A percentile compares a stretch with the other conserved stretches of the same genome.
Conservation (phyloP, 2,329 filamentous ascomycete species). For the Nemania bipapillata region DNA sequence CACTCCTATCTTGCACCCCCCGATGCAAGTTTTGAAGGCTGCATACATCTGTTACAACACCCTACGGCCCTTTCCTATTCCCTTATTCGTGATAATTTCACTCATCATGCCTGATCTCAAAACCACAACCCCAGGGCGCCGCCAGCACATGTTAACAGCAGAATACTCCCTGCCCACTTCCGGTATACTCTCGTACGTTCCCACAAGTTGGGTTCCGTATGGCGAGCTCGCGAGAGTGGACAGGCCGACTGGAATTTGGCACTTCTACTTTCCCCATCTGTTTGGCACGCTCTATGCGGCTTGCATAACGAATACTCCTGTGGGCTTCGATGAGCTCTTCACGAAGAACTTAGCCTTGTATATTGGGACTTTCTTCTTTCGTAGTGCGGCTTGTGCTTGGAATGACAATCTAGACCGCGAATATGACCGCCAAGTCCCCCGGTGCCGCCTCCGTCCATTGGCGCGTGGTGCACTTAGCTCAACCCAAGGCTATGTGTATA, state of each 20-base stretch:
- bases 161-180: constrained; percentile 1
- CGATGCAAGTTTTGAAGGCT: too few species aligned
- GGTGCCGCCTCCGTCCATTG: constrained; percentile 62
- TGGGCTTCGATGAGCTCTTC: neutral
- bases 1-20: too few species aligned
- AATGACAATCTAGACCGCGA: constrained; percentile 67
- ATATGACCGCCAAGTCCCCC: constrained; percentile 62
- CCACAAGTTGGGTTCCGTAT: neutral
- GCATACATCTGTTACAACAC: too few species aligned
- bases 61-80: too few species aligned
- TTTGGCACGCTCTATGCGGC: constrained; percentile 9
- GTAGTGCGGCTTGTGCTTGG: constrained; percentile 62
- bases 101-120: too few species aligned
- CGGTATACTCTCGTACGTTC: constrained; percentile 1
- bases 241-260: neutral
- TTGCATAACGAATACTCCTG: too few species aligned
- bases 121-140: too few species aligned
- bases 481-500: constrained; percentile 31
- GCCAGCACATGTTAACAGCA: too few species aligned
- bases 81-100: too few species aligned
- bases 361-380: constrained; percentile 52
- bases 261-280: constrained; percentile 16
- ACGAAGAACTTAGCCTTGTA: neutral
- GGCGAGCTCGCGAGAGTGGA: constrained; percentile 8
- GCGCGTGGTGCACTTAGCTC: constrained; percentile 58